Conservation (phyloP, 2,329 filamentous ascomycete genomes). For the Aspergillus sclerotialis region DNA sequence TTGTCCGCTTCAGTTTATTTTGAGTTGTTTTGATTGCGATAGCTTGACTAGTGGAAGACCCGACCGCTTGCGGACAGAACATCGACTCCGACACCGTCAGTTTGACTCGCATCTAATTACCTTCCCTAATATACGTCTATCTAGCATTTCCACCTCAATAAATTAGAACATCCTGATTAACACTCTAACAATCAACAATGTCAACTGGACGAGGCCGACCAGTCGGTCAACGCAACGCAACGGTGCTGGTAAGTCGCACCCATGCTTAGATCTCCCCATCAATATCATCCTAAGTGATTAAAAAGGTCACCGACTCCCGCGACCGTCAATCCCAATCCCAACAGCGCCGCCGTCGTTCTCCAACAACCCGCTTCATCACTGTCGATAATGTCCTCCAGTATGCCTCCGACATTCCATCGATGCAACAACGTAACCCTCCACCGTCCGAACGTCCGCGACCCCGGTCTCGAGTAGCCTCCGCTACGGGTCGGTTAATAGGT, state of each 20-base stretch:
- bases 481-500: conserved; percentile 23
- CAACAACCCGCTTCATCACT: conserved; percentile 65
- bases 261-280: too few species aligned
- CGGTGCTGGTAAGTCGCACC: conserved; percentile 34
- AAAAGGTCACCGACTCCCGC: conserved; percentile 40
- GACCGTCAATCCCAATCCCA: conserved; percentile 27
- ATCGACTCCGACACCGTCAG: background rate
- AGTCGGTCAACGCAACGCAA: conserved; percentile 36
- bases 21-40: background rate
- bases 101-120: background rate
- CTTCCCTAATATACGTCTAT: background rate
- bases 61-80: background rate
- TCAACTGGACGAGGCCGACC: conserved; percentile 22
- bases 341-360: conserved; percentile 23
- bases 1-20: too few species aligned
- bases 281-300: too few species aligned
- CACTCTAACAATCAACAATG: conserved; percentile 16
- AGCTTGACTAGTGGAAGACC: too few species aligned
- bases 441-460: conserved; percentile 26
- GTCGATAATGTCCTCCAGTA: conserved; percentile 95
- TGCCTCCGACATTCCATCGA: conserved; percentile 89
- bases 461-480: conserved; percentile 25
- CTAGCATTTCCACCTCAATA: background rate
- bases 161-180: background rate
- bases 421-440: conserved; percentile 69